Evolutionary conservation across 108 stramenopile species (phyloP), one percentile per base, ranked within the genome.

Genomic region (Cyclotella baltica): DNA sequence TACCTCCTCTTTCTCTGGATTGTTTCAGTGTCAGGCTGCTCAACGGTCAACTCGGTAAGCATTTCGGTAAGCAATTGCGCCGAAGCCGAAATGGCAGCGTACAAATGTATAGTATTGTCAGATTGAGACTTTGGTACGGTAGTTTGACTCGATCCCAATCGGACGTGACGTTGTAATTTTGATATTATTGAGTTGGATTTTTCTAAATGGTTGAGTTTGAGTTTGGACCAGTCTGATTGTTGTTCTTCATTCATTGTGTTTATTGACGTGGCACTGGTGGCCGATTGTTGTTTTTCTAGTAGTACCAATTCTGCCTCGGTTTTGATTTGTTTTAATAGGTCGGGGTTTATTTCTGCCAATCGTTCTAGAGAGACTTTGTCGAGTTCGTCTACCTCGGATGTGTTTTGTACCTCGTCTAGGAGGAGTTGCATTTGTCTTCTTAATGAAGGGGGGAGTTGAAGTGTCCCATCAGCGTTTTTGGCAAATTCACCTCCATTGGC

Each of bases 311-410:
- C 84, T 27, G 94, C 92, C n/a, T 79, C 88, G 66, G 77, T 63
- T 67, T 88, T 90, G 30, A 95, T 91, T 48, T 93, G 86, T 8
- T 77, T 62, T 46, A 95, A 68, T 59, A 95, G 69, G 66, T 86
- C 82, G 8, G 90, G 89, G 73, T 93, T 87, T 61, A 95, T 93
- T n/a, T 83, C 86, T 27, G 94, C 94, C 53, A 95, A 70, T 47
- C 94, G 80, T 66, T 95, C 94, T 61, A 95, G 67, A 23, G 91
- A 92, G 52, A 95, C 92, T 69, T 95, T 95, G 53, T 91, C 90
- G 38, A 95, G 65, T 70, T 95, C 94, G 76, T 92, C 86, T 28
- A 83, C 76, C 18, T 84, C 85, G 35, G 88, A 81, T 50, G 73
- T 61, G 20, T 61, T 84, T 68, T 95, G 94, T 15, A 91, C 84